Conservation (phyloP, 768 basidiomycete genomes). For the Phylloporus arenicola region DNA sequence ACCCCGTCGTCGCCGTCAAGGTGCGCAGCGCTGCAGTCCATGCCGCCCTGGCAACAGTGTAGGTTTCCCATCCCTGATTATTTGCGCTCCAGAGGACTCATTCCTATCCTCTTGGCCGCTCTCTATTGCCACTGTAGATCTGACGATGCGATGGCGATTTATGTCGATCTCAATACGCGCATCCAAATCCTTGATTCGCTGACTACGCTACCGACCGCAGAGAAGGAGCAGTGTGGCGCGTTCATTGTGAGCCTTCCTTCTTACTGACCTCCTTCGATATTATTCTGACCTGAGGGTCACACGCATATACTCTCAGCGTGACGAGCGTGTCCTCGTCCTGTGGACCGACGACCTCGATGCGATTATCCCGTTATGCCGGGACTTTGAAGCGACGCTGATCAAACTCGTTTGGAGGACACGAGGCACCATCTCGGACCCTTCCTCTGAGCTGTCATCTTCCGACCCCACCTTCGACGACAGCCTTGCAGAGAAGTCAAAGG, state of each 20-base stretch:
- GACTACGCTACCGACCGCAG: slow-evolving; percentile 60
- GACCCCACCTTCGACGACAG: slow-evolving; percentile 49
- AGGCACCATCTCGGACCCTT: slow-evolving; percentile 28
- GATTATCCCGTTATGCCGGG: slow-evolving; percentile 67
- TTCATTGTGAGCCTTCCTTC: slow-evolving; percentile 58
- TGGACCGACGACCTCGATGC: slow-evolving; percentile 83
- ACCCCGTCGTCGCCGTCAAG: slow-evolving; percentile 83
- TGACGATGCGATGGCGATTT: slow-evolving; percentile 56
- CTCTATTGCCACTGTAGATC: slow-evolving; percentile 33
- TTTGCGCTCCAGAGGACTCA: slow-evolving; percentile 1
- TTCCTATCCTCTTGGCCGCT: neutral
- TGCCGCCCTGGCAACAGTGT: slow-evolving; percentile 70
- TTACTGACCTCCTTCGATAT: slow-evolving; percentile 7
- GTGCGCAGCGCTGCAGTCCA: slow-evolving; percentile 75
- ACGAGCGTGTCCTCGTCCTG: slow-evolving; percentile 75
- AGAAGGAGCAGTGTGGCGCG: slow-evolving; percentile 89
- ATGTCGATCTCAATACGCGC: slow-evolving; percentile 73
- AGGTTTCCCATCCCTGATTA: slow-evolving; percentile 23
- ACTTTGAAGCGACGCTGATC: slow-evolving; percentile 76
- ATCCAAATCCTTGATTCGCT: slow-evolving; percentile 82
- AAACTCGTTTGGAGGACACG: slow-evolving; percentile 70
- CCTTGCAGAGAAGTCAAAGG: slow-evolving; percentile 45
- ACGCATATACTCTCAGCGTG: slow-evolving; percentile 48
- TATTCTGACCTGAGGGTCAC: slow-evolving; percentile 1
- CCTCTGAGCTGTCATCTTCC: slow-evolving; percentile 39